Percentiles rank a stretch among this genome's conserved stretches.
These are phyloP conservation scores for Sinapis alba DNA, from an alignment of 441 rosid species.

Conservation along the genomic window DNA sequence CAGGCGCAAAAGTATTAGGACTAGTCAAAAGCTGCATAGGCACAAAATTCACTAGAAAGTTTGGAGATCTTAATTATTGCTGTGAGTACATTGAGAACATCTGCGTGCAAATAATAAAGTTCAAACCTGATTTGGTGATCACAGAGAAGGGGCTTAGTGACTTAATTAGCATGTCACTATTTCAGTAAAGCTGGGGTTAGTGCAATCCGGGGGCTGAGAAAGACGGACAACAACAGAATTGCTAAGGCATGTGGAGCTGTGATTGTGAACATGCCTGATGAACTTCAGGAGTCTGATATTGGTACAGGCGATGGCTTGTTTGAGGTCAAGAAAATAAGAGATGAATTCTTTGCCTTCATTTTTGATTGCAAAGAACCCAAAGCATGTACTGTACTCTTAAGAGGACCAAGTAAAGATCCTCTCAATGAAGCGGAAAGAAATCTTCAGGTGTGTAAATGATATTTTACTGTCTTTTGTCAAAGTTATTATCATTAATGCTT, in stretches of 20 bases:
- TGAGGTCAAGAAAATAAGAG: constrained; percentile 92
- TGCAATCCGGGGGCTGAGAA: constrained; percentile 91
- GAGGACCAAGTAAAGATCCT: constrained; percentile 97
- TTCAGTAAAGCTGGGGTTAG: constrained; percentile 93
- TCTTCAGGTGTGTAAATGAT: constrained; percentile 83
- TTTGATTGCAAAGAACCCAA: constrained; percentile 93
- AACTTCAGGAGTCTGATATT: constrained; percentile 92
- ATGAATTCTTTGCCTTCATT: constrained; percentile 81
- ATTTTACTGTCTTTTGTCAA: too few species aligned
- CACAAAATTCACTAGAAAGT: constrained; percentile 93
- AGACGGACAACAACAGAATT: constrained; percentile 87
- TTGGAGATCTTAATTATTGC: constrained; percentile 90
- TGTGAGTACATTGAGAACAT: constrained; percentile 88
- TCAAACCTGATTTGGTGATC: constrained; percentile 86
- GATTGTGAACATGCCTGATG: constrained; percentile 89
- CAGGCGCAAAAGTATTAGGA: constrained; percentile 77
- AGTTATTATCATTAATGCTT: neutral
- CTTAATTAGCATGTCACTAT: constrained; percentile 90
- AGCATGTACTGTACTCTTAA: constrained; percentile 84
- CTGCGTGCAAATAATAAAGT: constrained; percentile 82
- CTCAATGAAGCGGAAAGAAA: constrained; percentile 93
- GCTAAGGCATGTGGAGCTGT: constrained; percentile 97
- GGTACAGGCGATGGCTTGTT: constrained; percentile 92
- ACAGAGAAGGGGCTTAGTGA: constrained; percentile 97
- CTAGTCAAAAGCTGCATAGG: constrained; percentile 90